These are phyloP conservation scores for Emydomyces testavorans DNA, from an alignment of 2,329 filamentous ascomycete genomes.

Conservation along the genomic window DNA sequence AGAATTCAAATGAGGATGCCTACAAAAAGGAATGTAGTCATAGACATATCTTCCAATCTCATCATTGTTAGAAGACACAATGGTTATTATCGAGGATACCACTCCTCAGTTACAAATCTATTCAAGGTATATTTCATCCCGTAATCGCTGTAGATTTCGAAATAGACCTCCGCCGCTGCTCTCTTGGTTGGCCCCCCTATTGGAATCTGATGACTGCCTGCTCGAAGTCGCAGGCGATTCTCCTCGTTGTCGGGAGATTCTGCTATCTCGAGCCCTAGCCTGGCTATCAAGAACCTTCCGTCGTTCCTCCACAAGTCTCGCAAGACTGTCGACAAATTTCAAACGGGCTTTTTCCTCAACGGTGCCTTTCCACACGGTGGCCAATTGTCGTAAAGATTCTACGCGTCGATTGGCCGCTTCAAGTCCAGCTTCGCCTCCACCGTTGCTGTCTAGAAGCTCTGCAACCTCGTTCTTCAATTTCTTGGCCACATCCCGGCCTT, in stretches of 20 bases:
- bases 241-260: conserved; percentile 13
- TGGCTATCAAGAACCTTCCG: conserved; percentile 38
- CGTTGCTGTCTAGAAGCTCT: conserved; percentile 48
- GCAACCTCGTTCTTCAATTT: conserved; percentile 59
- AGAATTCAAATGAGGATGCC: too few species aligned
- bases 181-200: conserved; percentile 22
- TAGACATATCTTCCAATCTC: too few species aligned
- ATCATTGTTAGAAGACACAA: background rate
- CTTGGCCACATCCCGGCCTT: conserved; percentile 69
- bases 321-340: conserved; percentile 70
- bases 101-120: conserved; percentile 17
- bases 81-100: background rate
- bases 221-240: conserved; percentile 19
- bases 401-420: conserved; percentile 58
- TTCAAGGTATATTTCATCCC: conserved; percentile 44
- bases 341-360: conserved; percentile 78
- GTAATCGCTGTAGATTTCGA: conserved; percentile 42
- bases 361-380: conserved; percentile 85
- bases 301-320: conserved; percentile 70
- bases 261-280: conserved; percentile 31
- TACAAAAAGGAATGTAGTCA: too few species aligned
- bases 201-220: conserved; percentile 20
- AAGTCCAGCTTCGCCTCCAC: conserved; percentile 54
- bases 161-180: conserved; percentile 41
- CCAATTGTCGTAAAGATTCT: conserved; percentile 63